Evolutionary conservation across 2,329 filamentous ascomycete species (phyloP).

Genomic region (Colletotrichum theobromicola): DNA sequence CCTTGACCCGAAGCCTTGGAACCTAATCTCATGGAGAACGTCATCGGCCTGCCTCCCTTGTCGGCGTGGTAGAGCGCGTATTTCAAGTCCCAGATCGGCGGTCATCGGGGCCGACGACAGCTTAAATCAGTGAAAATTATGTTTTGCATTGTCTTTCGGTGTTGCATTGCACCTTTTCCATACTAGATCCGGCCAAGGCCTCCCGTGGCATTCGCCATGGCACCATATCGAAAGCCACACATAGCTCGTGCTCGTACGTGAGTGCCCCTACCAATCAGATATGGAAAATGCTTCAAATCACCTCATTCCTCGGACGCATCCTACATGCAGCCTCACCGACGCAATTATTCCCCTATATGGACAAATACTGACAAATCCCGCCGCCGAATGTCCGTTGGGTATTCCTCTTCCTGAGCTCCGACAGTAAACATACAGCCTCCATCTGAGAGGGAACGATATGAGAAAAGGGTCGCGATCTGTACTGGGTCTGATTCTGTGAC

Average conservation of each 20-base stretch:
- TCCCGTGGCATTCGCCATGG: not conserved
- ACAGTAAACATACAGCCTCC: constrained; percentile 13
- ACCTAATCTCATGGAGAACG: not conserved
- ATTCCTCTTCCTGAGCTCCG: constrained; percentile 12
- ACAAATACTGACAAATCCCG: constrained; percentile 9
- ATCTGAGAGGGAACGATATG: not conserved
- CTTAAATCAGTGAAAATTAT: not conserved
- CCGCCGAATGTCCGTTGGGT: constrained; percentile 15
- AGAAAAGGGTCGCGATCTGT: not conserved
- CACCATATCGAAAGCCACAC: constrained; percentile 15
- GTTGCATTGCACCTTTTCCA: not conserved
- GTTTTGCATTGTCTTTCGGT: not conserved
- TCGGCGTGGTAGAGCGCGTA: not conserved
- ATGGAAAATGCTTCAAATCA: constrained; percentile 10
- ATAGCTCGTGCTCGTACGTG: not conserved
- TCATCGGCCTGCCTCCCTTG: not conserved
- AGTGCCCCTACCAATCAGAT: not conserved
- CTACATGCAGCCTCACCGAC: constrained; percentile 5
- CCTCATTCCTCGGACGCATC: constrained; percentile 5
- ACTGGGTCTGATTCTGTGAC: not conserved
- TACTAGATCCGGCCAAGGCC: not conserved
- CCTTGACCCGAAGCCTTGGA: constrained; percentile 6
- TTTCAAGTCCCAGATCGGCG: not conserved
- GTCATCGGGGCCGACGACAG: not conserved
- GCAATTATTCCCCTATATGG: constrained; percentile 1